These are phyloP conservation scores for Suhomyces anneliseae DNA, from an alignment of 1,139 yeast species.

Conservation along the genomic window DNA sequence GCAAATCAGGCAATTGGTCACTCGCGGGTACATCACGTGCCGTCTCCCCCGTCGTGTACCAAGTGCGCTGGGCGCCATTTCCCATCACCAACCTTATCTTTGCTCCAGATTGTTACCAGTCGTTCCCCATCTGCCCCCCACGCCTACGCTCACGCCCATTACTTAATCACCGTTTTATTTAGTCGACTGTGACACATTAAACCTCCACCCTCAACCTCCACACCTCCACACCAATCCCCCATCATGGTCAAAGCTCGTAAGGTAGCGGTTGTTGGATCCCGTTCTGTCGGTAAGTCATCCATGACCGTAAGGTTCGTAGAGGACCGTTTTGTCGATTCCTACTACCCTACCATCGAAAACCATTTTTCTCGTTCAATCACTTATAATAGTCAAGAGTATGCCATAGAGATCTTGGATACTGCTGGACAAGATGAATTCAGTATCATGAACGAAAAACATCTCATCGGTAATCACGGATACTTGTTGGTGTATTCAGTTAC, in stretches of 20 bases:
- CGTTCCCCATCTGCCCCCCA: no score
- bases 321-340: slow-evolving; percentile 83
- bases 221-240: not conserved
- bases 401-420: slow-evolving; percentile 85
- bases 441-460: slow-evolving; percentile 77
- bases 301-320: slow-evolving; percentile 86
- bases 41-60: no score
- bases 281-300: slow-evolving; percentile 89
- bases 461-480: slow-evolving; percentile 85
- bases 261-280: slow-evolving; percentile 84
- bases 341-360: slow-evolving; percentile 91
- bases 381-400: slow-evolving; percentile 74
- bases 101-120: no score
- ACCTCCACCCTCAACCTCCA: not conserved
- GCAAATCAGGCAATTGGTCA: no score
- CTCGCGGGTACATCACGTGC: no score
- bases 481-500: slow-evolving; percentile 81
- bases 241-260: slow-evolving; percentile 60
- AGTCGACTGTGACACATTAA: no score
- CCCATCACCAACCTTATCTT: no score
- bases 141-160: no score
- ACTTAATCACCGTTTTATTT: no score
- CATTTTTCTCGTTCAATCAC: slow-evolving; percentile 75
- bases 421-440: slow-evolving; percentile 96
- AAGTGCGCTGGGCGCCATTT: no score